Evolutionary conservation across 345 rosid genomes (phyloP).

Genomic region (Citrus glauca): DNA sequence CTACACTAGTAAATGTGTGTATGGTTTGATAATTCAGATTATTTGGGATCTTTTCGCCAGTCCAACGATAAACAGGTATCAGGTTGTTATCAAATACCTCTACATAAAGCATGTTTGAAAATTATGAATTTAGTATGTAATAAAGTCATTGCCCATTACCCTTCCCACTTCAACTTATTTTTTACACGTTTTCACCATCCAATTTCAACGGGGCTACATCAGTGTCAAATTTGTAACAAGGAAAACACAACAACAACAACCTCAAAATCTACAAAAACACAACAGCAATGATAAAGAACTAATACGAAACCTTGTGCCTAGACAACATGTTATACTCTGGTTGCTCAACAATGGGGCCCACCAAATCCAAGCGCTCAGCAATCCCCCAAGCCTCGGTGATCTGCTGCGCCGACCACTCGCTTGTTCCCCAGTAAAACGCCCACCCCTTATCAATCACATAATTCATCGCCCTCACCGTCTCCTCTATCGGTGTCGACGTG

Average conservation of each 20-base stretch:
- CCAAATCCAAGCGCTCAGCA: slow-evolving; percentile 79
- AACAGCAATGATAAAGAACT: neutral
- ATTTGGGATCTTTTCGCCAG: no score
- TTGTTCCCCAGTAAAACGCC: slow-evolving; percentile 99
- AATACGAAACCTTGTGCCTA: slow-evolving; percentile 66
- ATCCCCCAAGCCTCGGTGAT: slow-evolving; percentile 97
- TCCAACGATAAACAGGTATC: no score
- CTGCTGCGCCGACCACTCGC: slow-evolving; percentile 98
- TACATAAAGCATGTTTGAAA: no score
- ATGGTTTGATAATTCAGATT: no score
- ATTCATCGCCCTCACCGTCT: slow-evolving; percentile 96
- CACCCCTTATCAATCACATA: slow-evolving; percentile 92
- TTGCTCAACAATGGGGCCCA: slow-evolving; percentile 97
- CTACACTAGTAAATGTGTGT: no score
- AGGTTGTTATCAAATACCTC: no score
- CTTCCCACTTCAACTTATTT: neutral
- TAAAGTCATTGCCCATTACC: no score
- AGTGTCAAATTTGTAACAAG: neutral
- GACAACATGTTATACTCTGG: slow-evolving; percentile 87
- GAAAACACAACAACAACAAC: neutral
- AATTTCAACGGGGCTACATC: neutral
- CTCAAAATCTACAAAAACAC: neutral
- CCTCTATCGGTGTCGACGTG: slow-evolving; percentile 79
- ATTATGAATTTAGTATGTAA: no score
- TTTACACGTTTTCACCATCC: no score